Conservation (phyloP, 306 rosid genomes). For the Echinosophora koreensis region DNA sequence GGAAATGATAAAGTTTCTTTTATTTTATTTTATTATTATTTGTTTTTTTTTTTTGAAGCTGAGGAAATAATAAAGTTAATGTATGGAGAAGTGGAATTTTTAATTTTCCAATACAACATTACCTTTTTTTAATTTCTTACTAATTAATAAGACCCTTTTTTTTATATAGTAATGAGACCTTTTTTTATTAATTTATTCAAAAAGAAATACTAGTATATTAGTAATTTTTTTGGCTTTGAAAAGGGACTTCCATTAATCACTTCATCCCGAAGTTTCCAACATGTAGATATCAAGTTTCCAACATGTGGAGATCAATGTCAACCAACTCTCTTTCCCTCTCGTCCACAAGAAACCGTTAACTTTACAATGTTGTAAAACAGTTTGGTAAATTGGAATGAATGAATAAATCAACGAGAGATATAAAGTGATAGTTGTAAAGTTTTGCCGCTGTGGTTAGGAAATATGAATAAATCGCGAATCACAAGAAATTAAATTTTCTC, state of each 20-base stretch:
- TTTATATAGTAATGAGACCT: no score
- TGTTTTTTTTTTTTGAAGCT: no score
- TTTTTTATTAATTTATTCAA: neutral
- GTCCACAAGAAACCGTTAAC: conserved; percentile 46
- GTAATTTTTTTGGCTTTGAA: no score
- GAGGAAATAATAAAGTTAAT: no score
- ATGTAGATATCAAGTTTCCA: conserved; percentile 39
- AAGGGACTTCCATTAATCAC: neutral
- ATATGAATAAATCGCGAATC: neutral
- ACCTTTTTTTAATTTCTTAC: no score
- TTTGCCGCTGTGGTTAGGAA: conserved; percentile 38
- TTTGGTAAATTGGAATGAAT: neutral
- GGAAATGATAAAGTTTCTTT: no score
- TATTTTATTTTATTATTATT: no score
- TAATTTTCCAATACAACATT: no score
- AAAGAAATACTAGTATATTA: neutral
- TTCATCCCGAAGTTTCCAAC: conserved; percentile 40
- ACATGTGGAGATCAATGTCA: conserved; percentile 21
- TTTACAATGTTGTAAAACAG: neutral
- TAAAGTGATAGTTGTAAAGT: conserved; percentile 34
- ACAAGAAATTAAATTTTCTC: conserved; percentile 8
- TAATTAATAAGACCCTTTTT: no score
- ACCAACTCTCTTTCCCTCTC: conserved; percentile 43
- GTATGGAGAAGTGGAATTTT: no score
- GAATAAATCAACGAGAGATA: neutral